These are phyloP conservation scores for Herpotrichia juniperi DNA, from an alignment of 2,329 filamentous ascomycete genomes.

Conservation along the genomic window DNA sequence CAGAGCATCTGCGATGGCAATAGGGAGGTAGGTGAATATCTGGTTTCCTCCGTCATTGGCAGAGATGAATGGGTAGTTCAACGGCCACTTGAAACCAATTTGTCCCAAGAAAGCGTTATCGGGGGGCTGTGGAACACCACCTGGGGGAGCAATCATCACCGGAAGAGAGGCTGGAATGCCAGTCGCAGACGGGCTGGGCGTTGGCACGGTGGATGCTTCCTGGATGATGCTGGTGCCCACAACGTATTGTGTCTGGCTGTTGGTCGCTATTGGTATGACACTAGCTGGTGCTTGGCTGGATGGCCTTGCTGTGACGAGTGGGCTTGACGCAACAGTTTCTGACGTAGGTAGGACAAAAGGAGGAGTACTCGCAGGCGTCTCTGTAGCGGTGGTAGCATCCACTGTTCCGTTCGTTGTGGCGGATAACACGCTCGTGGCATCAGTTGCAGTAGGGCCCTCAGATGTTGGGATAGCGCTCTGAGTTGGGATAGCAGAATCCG, in stretches of 20 bases:
- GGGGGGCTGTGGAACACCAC: conserved; percentile 62
- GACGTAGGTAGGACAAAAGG: not conserved
- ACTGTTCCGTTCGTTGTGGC: no score
- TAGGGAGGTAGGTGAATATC: conserved; percentile 80
- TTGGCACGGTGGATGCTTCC: conserved; percentile 55
- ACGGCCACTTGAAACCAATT: conserved; percentile 78
- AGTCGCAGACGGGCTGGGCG: conserved; percentile 52
- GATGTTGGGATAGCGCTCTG: not conserved
- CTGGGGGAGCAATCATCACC: conserved; percentile 74
- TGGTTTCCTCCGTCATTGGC: conserved; percentile 77
- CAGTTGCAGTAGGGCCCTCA: not conserved
- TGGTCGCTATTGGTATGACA: conserved; percentile 54
- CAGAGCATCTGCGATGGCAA: conserved; percentile 72
- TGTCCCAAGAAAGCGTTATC: conserved; percentile 75
- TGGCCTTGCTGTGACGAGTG: conserved; percentile 19
- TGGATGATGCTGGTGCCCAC: conserved; percentile 68
- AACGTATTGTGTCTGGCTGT: conserved; percentile 54
- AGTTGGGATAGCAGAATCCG: not conserved
- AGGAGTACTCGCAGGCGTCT: not conserved
- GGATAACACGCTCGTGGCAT: not conserved
- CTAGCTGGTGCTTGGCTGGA: conserved; percentile 44
- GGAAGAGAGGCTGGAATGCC: conserved; percentile 72
- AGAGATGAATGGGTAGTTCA: conserved; percentile 84
- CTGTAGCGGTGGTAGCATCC: not conserved
- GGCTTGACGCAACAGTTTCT: conserved; percentile 12